Evolutionary conservation across 495 filamentous ascomycete species (phyloP).

Genomic region (Neurospora hispaniola): DNA sequence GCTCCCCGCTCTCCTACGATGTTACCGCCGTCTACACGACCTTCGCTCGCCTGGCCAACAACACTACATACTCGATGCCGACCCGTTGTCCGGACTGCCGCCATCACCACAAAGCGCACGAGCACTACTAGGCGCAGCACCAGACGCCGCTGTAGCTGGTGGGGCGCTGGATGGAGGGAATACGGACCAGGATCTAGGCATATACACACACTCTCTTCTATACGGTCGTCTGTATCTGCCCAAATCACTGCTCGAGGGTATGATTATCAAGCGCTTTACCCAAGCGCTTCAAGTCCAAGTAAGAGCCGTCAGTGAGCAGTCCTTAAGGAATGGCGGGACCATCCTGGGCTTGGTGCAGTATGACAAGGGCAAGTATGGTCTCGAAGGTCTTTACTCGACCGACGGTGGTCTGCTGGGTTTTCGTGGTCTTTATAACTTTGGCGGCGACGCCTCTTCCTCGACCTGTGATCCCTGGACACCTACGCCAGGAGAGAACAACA

Average conservation of each 20-base stretch:
- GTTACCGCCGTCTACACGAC: constrained; percentile 33
- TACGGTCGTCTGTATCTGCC: constrained; percentile 88
- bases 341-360: constrained; percentile 74
- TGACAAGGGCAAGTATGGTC: constrained; percentile 77
- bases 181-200: not conserved
- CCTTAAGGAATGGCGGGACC: constrained; percentile 64
- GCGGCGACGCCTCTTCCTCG: constrained; percentile 54
- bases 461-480: constrained; percentile 11
- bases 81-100: not conserved
- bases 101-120: not conserved
- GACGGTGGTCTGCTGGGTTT: constrained; percentile 83
- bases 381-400: constrained; percentile 85
- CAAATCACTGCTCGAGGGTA: constrained; percentile 69
- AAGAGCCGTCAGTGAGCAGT: constrained; percentile 67
- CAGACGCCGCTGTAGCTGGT: not conserved
- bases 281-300: constrained; percentile 71
- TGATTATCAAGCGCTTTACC: constrained; percentile 74
- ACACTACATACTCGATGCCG: constrained; percentile 1
- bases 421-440: constrained; percentile 90
- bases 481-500: constrained; percentile 7
- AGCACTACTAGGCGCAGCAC: not conserved
- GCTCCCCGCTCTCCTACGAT: constrained; percentile 34
- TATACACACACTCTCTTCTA: constrained; percentile 45
- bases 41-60: constrained; percentile 14
- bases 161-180: not conserved